Percentiles rank a stretch among this genome's conserved stretches.
These are phyloP conservation scores for Penicillium robsamsonii DNA, from an alignment of 495 filamentous ascomycete species.

Conservation along the genomic window DNA sequence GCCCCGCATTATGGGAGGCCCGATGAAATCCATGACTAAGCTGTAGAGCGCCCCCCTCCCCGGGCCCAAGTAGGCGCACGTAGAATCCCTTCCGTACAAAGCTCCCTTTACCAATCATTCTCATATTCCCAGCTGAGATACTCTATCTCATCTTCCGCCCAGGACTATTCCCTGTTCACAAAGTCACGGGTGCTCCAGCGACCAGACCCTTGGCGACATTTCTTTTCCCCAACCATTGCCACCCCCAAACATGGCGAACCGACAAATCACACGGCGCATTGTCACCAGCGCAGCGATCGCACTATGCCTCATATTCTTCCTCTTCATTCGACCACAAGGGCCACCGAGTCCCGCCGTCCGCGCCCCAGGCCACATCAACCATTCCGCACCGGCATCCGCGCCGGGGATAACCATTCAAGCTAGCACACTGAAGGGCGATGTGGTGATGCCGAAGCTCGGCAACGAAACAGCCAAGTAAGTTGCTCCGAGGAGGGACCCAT, in stretches of 20 bases:
- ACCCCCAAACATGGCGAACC: slow-evolving; percentile 38
- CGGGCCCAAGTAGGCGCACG: not conserved
- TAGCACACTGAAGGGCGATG: slow-evolving; percentile 65
- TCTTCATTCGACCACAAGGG: slow-evolving; percentile 42
- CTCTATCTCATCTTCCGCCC: not conserved
- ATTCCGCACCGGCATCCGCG: slow-evolving; percentile 19
- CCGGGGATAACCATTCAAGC: slow-evolving; percentile 30
- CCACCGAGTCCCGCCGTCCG: slow-evolving; percentile 43
- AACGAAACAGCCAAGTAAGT: slow-evolving; percentile 79
- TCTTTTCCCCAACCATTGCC: not conserved
- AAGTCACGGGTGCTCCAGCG: not conserved
- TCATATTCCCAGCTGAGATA: not conserved
- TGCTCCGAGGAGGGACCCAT: not conserved
- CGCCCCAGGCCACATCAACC: slow-evolving; percentile 43
- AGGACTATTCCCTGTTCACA: not conserved
- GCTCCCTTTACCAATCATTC: not conserved
- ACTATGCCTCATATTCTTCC: slow-evolving; percentile 39
- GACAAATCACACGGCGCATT: slow-evolving; percentile 44
- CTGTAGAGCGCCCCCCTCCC: not conserved
- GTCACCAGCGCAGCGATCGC: slow-evolving; percentile 35
- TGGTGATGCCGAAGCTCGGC: slow-evolving; percentile 84
- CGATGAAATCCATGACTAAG: slow-evolving; percentile 2
- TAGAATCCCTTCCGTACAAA: not conserved
- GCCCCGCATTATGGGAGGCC: not conserved
- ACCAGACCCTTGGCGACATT: slow-evolving; percentile 10